These are phyloP conservation scores for Panicum hallii DNA, from an alignment of 202 grass and related monocot species.

Conservation along the genomic window DNA sequence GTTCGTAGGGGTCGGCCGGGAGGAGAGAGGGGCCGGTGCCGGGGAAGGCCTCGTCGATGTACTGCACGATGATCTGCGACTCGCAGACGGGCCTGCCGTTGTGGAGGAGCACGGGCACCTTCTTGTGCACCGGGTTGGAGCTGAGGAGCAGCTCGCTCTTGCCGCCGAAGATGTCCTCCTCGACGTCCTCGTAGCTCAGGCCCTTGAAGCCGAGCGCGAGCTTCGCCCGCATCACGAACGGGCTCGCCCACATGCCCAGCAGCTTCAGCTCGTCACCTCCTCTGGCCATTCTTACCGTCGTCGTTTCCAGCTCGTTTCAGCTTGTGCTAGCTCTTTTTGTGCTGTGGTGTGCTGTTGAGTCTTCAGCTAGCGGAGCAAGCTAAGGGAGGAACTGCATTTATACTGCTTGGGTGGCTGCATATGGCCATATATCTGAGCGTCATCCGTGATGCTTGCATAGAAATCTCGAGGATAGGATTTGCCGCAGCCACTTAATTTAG, in stretches of 20 bases:
- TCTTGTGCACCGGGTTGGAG: constrained; percentile 53
- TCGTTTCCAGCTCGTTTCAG: neutral
- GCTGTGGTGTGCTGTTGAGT: neutral
- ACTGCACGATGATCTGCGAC: constrained; percentile 55
- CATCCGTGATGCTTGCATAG: neutral
- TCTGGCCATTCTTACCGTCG: neutral
- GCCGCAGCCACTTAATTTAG: neutral
- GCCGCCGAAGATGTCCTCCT: constrained; percentile 28
- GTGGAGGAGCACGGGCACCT: constrained; percentile 53
- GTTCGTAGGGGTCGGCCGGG: constrained; percentile 48
- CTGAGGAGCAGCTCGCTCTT: constrained; percentile 55
- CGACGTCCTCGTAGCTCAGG: constrained; percentile 42
- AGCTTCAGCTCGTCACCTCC: constrained; percentile 49
- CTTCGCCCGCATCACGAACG: constrained; percentile 26
- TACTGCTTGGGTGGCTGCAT: neutral
- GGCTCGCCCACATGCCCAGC: constrained; percentile 39
- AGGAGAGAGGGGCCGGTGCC: constrained; percentile 26
- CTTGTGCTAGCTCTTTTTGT: neutral
- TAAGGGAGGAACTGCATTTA: neutral
- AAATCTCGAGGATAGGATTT: neutral
- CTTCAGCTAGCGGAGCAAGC: neutral
- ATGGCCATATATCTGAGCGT: neutral
- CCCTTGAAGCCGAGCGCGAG: constrained; percentile 49
- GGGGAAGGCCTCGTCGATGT: constrained; percentile 43
- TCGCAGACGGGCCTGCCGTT: constrained; percentile 38